Conservation (phyloP, 495 filamentous ascomycete species). For the Annulohypoxylon nitens region DNA sequence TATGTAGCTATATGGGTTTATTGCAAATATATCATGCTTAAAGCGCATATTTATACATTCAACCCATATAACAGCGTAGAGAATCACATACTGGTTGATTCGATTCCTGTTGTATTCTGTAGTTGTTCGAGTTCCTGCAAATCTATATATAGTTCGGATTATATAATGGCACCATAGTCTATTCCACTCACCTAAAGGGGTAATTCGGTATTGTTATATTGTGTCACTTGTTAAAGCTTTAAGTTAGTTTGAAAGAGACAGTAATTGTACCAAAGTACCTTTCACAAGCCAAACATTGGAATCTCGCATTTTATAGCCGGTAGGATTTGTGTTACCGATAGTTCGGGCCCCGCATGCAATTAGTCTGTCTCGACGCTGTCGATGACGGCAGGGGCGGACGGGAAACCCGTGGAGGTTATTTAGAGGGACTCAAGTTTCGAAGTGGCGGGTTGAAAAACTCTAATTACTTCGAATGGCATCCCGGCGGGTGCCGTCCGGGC, state of each 20-base stretch:
- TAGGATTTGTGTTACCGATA: conserved; percentile 11
- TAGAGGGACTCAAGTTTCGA: neutral
- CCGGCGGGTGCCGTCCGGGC: neutral
- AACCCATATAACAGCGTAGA: no score
- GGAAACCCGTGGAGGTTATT: conserved; percentile 10
- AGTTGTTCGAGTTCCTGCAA: no score
- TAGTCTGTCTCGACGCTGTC: conserved; percentile 1
- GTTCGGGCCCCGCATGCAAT: conserved; percentile 28
- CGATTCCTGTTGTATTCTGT: no score
- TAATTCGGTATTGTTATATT: neutral
- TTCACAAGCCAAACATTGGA: neutral
- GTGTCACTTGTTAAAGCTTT: neutral
- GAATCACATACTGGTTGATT: no score
- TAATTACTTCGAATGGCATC: neutral
- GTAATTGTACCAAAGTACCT: neutral
- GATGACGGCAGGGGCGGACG: conserved; percentile 14
- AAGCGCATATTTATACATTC: no score
- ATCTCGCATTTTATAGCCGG: neutral
- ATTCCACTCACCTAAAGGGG: no score
- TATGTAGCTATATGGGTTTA: no score
- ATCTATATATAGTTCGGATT: no score
- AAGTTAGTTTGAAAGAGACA: neutral
- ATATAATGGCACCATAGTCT: no score
- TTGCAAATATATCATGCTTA: no score
- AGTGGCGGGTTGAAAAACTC: conserved; percentile 9